A percentile compares a stretch with the other conserved stretches of the same genome.
Conservation (phyloP, 75 land plant species). For the Cunninghamia lanceolata region DNA sequence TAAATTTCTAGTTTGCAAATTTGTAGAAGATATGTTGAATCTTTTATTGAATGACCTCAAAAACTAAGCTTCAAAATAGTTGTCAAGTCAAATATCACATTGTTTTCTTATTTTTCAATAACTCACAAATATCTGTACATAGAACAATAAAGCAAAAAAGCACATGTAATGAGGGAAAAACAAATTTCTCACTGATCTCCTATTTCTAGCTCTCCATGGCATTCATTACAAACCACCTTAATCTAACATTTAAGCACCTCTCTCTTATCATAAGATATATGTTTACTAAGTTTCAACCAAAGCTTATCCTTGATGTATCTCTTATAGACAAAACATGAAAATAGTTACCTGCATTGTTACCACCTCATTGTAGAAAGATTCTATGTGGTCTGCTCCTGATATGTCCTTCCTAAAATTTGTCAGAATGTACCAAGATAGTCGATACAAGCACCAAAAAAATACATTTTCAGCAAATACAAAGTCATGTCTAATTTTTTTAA, state of each 20-base stretch:
- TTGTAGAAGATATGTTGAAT: background rate
- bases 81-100: background rate
- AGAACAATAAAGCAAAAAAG: background rate
- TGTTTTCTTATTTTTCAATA: background rate
- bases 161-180: background rate
- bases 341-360: constrained; percentile 41
- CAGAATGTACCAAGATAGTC: background rate
- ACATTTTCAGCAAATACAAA: background rate
- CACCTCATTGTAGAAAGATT: constrained; percentile 43
- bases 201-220: background rate
- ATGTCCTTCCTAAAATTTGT: constrained; percentile 39
- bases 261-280: background rate
- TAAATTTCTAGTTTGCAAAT: background rate
- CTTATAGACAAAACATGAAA: background rate
- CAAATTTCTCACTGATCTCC: background rate
- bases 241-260: background rate
- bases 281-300: background rate
- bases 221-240: background rate
- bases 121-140: background rate
- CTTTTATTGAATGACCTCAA: background rate
- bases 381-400: constrained; percentile 28
- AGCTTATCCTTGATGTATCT: background rate
- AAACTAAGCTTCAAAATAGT: background rate
- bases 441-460: background rate
- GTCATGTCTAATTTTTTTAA: background rate